phyloP scores from a whole-genome alignment of 768 basidiomycete genomes.

The Rubroboletus satanas region DNA sequence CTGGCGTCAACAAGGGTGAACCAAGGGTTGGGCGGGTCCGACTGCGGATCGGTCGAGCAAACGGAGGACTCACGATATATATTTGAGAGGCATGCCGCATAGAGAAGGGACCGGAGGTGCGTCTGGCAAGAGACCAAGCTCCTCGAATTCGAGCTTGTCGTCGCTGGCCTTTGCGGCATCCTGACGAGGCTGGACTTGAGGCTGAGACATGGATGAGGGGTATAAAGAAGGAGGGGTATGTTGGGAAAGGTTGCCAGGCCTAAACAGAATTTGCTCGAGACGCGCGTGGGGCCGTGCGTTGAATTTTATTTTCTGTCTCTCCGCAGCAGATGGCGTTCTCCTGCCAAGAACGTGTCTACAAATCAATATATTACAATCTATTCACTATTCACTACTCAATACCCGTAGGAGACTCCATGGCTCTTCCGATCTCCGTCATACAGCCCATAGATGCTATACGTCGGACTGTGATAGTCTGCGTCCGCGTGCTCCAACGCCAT shows the following conservation, averaged over 20 bases:
- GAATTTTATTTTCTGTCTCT: slow-evolving; percentile 9
- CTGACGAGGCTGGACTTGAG: slow-evolving; percentile 6
- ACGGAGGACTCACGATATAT: slow-evolving; percentile 60
- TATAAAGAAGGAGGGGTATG: slow-evolving; percentile 21
- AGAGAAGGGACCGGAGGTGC: slow-evolving; percentile 47
- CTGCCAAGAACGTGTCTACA: slow-evolving; percentile 15
- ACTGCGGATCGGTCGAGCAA: slow-evolving; percentile 5
- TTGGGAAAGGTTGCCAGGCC: background rate
- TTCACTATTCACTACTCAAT: slow-evolving; percentile 10
- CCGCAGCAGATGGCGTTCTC: slow-evolving; percentile 15
- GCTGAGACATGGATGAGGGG: slow-evolving; percentile 27
- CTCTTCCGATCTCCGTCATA: slow-evolving; percentile 66
- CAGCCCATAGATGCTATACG: slow-evolving; percentile 77
- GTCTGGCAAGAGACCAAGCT: slow-evolving; percentile 41
- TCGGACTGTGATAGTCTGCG: slow-evolving; percentile 70
- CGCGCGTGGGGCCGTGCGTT: background rate
- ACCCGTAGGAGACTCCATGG: slow-evolving; percentile 25
- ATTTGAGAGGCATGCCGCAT: slow-evolving; percentile 73
- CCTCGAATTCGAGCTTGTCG: slow-evolving; percentile 43
- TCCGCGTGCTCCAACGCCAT: slow-evolving; percentile 65
- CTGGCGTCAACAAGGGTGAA: slow-evolving; percentile 34
- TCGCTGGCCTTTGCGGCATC: slow-evolving; percentile 30
- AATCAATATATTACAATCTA: slow-evolving; percentile 3
- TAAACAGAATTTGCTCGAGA: background rate
- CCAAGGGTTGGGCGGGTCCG: background rate